Evolutionary conservation across 2,329 filamentous ascomycete species (phyloP).

Genomic region (Didymella keratinophila): DNA sequence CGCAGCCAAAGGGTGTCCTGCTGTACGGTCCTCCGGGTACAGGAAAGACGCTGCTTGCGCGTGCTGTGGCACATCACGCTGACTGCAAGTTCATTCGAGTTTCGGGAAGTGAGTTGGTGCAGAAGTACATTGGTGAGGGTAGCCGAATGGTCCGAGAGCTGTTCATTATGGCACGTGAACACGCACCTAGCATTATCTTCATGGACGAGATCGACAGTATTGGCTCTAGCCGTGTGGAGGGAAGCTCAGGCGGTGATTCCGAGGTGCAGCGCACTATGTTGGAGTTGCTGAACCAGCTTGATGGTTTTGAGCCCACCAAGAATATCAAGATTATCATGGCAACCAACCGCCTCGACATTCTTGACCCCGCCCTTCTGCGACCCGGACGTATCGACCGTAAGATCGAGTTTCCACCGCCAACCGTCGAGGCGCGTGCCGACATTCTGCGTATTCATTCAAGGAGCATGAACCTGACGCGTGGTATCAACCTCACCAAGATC

Average conservation of each 20-base stretch:
- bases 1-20: slow-evolving; percentile 95
- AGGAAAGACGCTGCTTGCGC: slow-evolving; percentile 92
- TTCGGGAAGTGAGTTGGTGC: slow-evolving; percentile 92
- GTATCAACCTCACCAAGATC: slow-evolving; percentile 97
- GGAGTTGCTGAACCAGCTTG: slow-evolving; percentile 96
- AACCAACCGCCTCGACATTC: slow-evolving; percentile 95
- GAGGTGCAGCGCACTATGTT: slow-evolving; percentile 99
- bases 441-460: slow-evolving; percentile 97
- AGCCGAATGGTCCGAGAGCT: slow-evolving; percentile 98
- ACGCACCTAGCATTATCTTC: slow-evolving; percentile 98
- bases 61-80: slow-evolving; percentile 96
- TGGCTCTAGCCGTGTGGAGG: slow-evolving; percentile 94
- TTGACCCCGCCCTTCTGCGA: slow-evolving; percentile 91
- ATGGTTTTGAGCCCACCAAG: slow-evolving; percentile 98
- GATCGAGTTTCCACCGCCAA: slow-evolving; percentile 98
- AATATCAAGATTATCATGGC: slow-evolving; percentile 99
- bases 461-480: slow-evolving; percentile 97
- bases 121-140: slow-evolving; percentile 99
- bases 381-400: slow-evolving; percentile 98
- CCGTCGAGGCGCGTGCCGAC: slow-evolving; percentile 93
- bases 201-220: slow-evolving; percentile 99
- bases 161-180: slow-evolving; percentile 98
- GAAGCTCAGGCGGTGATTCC: slow-evolving; percentile 92
- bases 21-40: slow-evolving; percentile 97
- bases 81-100: slow-evolving; percentile 99